Percentiles rank a stretch among this genome's conserved stretches.
Evolutionary conservation across 495 filamentous ascomycete genomes (phyloP).

Genomic region (Beverwykella pulmonaria): DNA sequence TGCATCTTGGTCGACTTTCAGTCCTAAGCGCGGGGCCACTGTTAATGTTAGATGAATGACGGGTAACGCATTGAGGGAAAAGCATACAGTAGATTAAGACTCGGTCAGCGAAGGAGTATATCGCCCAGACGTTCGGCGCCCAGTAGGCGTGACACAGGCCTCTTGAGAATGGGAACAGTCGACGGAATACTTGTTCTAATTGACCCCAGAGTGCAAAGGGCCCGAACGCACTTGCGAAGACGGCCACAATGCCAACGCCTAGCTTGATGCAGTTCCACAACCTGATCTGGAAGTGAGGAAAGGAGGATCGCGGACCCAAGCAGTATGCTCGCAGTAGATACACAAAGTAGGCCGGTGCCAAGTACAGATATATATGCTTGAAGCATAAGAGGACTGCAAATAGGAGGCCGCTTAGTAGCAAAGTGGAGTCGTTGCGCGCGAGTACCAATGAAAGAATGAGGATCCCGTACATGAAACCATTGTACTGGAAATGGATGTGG

Average conservation of each 20-base stretch:
- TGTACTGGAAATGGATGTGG: constrained; percentile 99
- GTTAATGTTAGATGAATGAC: not conserved
- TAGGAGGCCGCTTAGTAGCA: constrained; percentile 74
- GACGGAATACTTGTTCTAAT: constrained; percentile 79
- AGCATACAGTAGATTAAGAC: constrained; percentile 74
- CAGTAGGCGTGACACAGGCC: constrained; percentile 97
- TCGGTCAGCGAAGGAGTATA: constrained; percentile 91
- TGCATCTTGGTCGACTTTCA: constrained; percentile 71
- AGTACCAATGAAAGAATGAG: constrained; percentile 82
- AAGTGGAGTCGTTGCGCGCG: constrained; percentile 73
- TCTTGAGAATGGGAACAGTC: constrained; percentile 91
- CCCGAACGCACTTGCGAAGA: constrained; percentile 86
- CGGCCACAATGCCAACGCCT: constrained; percentile 65
- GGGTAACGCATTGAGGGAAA: not conserved
- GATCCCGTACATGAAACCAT: constrained; percentile 92
- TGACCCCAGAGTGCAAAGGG: constrained; percentile 86
- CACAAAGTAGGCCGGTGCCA: constrained; percentile 95
- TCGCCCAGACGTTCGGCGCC: constrained; percentile 96
- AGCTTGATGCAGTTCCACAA: constrained; percentile 81
- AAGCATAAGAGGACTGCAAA: constrained; percentile 87
- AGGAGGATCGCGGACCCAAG: constrained; percentile 73
- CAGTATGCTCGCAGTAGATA: constrained; percentile 87
- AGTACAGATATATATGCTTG: constrained; percentile 98
- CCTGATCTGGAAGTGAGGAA: constrained; percentile 67
- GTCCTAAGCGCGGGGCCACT: constrained; percentile 77